These are phyloP conservation scores for Fusarium burgessii DNA, from an alignment of 2,329 filamentous ascomycete species.

Conservation along the genomic window DNA sequence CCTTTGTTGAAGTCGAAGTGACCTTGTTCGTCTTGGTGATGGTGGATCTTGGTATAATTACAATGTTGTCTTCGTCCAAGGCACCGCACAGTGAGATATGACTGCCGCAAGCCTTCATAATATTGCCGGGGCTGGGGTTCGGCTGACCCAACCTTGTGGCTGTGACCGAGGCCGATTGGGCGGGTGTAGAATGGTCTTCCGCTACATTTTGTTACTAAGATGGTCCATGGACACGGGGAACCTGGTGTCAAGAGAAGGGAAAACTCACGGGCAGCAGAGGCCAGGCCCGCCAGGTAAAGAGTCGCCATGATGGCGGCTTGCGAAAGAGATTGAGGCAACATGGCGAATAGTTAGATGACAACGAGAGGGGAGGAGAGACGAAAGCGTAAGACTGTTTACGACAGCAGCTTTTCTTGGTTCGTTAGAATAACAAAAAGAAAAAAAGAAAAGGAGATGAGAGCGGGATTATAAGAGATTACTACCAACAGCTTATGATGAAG, in stretches of 20 bases:
- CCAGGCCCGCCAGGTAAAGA: neutral
- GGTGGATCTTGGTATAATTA: neutral
- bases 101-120: neutral
- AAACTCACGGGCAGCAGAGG: neutral
- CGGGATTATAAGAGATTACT: neutral
- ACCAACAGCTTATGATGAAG: neutral
- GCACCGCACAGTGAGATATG: neutral
- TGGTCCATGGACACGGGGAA: rapidly evolving
- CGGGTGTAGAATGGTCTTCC: neutral
- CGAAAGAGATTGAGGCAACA: neutral
- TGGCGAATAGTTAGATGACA: neutral
- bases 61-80: neutral
- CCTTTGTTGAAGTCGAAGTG: rapidly evolving
- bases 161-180: rapidly evolving
- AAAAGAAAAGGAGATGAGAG: neutral
- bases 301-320: neutral
- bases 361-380: neutral
- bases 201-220: neutral
- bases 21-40: rapidly evolving
- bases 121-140: rapidly evolving
- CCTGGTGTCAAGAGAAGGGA: rapidly evolving
- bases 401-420: neutral
- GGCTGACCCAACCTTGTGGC: neutral
- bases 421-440: neutral
- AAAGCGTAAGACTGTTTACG: rapidly evolving